phyloP scores from a whole-genome alignment of 1,139 yeast genomes.

The Yamadazyma taylorii region DNA sequence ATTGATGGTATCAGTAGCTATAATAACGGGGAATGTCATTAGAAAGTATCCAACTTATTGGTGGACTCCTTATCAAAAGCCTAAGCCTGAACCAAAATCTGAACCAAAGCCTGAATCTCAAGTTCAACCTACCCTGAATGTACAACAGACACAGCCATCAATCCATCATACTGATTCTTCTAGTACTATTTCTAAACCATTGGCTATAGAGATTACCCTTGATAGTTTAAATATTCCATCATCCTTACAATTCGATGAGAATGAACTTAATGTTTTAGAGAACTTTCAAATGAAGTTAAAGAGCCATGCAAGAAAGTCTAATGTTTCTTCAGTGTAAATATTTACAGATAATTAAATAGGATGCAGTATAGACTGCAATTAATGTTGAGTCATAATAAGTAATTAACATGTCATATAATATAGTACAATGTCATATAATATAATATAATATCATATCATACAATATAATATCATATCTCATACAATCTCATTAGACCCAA shows the following conservation, averaged over 20 bases:
- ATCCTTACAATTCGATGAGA: not conserved
- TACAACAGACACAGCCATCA: too few relatives aligned
- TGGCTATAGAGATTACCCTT: not conserved
- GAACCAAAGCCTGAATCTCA: too few relatives aligned
- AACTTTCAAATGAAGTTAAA: slow-evolving; percentile 1
- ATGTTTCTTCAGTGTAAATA: not conserved
- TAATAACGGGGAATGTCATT: slow-evolving; percentile 55
- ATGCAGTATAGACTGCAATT: too few relatives aligned
- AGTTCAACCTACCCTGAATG: too few relatives aligned
- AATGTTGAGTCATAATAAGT: too few relatives aligned
- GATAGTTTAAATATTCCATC: not conserved
- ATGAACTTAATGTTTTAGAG: slow-evolving; percentile 1
- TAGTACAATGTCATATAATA: too few relatives aligned
- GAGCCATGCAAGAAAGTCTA: not conserved
- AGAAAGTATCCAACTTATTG: slow-evolving; percentile 60
- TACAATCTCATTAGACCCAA: slow-evolving; percentile 3
- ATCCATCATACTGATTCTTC: too few relatives aligned
- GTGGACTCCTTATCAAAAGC: slow-evolving; percentile 49
- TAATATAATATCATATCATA: not conserved
- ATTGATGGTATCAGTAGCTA: slow-evolving; percentile 53
- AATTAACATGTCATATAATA: too few relatives aligned
- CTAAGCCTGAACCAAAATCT: slow-evolving; percentile 4
- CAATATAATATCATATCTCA: not conserved
- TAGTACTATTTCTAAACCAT: not conserved
- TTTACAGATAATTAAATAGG: too few relatives aligned